Evolutionary conservation across 495 filamentous ascomycete genomes (phyloP), one percentile per base, ranked within the genome.

Genomic region (Talaromyces wortmannii): DNA sequence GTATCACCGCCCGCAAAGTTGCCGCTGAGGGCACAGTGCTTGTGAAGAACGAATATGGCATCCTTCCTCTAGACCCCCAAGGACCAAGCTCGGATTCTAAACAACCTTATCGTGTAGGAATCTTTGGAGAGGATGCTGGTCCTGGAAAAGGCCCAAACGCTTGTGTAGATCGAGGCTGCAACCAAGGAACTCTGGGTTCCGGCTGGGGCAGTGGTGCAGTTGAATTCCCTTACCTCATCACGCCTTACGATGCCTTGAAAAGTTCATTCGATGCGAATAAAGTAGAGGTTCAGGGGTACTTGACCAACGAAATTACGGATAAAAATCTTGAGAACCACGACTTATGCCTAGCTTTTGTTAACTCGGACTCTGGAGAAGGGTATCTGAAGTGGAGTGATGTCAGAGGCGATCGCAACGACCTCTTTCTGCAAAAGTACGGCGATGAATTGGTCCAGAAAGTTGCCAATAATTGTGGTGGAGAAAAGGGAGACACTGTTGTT

Each of bases 141-240:
- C 60, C 72, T 6, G 84, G 82, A 29, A 73, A 79, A 3, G 89
- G 89, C 1, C 83, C 86, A 0, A 97, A 97, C 62, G 70, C 68
- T 16, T 97, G 92, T 69, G 63, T 71, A 6, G 91, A 96, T 65
- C 80, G 88, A 33, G 81, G 76, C 32, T 92, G 89, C 66, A 95
- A 95, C 57, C 80, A 86, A 56, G 92, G 91, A 7, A 96, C 92
- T 1, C 69, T 97, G 16, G 90, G 78, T 0, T 85, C 83, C 1
- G 92, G 92, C 23, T 97, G 92, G 92, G 92, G 92, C 31, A 91
- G 87, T 48, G 92, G 92, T 4, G 82, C 90, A 2, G 92, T 90
- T 29, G 86, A 96, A 45, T 95, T 91, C 55, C 88, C 92, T 0
- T 92, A 92, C 62, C 76, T 96, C 0, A 69, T 91, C 16, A 76